phyloP scores from a whole-genome alignment of 768 basidiomycete genomes.

The Boletus subparvulus region DNA sequence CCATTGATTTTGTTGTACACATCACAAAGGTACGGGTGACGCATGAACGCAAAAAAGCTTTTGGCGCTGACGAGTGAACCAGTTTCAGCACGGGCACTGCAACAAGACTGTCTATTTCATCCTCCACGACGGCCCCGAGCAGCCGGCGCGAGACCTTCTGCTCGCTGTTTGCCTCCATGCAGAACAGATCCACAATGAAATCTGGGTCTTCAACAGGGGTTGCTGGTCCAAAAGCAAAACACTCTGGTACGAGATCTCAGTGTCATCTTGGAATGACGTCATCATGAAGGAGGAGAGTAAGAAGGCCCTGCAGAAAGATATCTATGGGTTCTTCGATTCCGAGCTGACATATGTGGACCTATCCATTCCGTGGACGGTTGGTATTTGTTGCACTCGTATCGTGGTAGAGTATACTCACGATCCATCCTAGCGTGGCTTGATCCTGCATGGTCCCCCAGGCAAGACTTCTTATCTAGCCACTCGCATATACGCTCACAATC shows the following conservation, averaged over 20 bases:
- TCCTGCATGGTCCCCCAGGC: conserved; percentile 83
- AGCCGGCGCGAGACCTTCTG: conserved; percentile 50
- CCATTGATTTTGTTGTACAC: conserved; percentile 57
- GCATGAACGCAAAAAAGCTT: background rate
- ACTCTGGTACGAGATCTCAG: conserved; percentile 63
- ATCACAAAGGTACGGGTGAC: conserved; percentile 43
- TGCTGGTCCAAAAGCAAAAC: conserved; percentile 62
- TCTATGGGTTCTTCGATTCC: conserved; percentile 78
- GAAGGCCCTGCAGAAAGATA: conserved; percentile 63
- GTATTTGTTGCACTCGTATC: background rate
- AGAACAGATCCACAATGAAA: conserved; percentile 60
- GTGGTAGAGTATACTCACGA: background rate
- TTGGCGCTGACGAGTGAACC: background rate
- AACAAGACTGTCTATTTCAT: conserved; percentile 44
- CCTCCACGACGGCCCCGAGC: conserved; percentile 60
- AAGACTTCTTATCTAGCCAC: conserved; percentile 8
- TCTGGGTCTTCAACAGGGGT: conserved; percentile 76
- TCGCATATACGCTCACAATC: background rate
- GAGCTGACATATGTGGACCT: conserved; percentile 71
- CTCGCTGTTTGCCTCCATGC: conserved; percentile 51
- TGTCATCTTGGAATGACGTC: conserved; percentile 72
- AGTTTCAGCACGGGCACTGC: conserved; percentile 33
- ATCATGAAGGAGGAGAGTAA: conserved; percentile 73
- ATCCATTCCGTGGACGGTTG: conserved; percentile 81
- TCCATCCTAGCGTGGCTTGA: conserved; percentile 63